Evolutionary conservation across 306 rosid species (phyloP).

Genomic region (Ziziphus jujuba): DNA sequence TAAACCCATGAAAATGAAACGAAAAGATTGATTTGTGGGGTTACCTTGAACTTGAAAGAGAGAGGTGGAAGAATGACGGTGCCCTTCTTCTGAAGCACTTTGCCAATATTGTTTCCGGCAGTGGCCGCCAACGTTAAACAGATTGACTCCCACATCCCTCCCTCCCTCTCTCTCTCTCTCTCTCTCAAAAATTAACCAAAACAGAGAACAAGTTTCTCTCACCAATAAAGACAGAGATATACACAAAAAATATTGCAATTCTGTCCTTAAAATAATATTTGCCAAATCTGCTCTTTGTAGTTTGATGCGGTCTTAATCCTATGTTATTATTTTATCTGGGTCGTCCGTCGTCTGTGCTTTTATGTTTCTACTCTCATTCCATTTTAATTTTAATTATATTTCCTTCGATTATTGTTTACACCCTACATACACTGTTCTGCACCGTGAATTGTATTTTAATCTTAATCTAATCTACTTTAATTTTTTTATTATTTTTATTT

Average conservation of each 20-base stretch:
- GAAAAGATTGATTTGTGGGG: background rate
- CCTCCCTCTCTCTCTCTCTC: constrained; percentile 9
- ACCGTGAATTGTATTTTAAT: background rate
- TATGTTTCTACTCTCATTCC: background rate
- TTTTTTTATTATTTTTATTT: background rate
- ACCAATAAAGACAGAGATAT: no score
- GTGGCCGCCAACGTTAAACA: constrained; percentile 82
- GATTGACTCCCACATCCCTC: constrained; percentile 88
- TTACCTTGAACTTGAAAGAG: constrained; percentile 83
- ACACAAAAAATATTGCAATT: no score
- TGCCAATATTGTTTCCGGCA: constrained; percentile 98
- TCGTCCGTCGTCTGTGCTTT: background rate
- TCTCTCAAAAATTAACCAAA: background rate
- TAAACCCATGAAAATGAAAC: background rate
- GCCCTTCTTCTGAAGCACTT: constrained; percentile 94
- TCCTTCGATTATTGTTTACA: background rate
- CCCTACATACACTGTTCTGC: background rate
- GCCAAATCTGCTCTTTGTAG: background rate
- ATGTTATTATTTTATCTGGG: no score
- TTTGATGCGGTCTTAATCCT: background rate
- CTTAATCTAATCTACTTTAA: no score
- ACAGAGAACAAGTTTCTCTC: background rate
- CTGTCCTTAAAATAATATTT: background rate
- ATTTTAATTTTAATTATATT: background rate
- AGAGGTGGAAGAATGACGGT: constrained; percentile 93